Evolutionary conservation across 495 filamentous ascomycete genomes (phyloP), one percentile per base, ranked within the genome.

Genomic region (Hypoxylon rickii): DNA sequence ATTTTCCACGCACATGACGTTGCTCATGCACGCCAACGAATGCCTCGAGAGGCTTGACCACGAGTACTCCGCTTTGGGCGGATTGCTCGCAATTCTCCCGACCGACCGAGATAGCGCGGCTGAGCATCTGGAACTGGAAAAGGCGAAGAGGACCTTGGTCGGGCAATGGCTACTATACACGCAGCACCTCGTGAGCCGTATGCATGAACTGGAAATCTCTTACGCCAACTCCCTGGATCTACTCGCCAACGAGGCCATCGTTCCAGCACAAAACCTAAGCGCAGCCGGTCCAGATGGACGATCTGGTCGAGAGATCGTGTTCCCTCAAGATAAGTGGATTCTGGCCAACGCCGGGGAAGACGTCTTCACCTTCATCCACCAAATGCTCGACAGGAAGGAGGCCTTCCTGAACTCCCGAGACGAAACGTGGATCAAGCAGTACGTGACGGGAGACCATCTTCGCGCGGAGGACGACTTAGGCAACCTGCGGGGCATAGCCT

Each of bases 41-140:
- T 73, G 78, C 45, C 70, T 83, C 2, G 78, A 81, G 63, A 67
- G 76, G 4, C 70, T 83, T 26, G 80, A 83, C 50, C 79, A 83
- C 57, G 79, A 82, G 60, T 77, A 74, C 54, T 70, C 68, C 37
- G 68, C 71, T 40, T 73, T 74, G 51, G 80, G 80, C 42, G 80
- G 79, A 10, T 58, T 82, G 11, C 67, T 81, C 4, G 68, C 70
- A 15, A 66, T 81, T 3, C 64, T 83, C 4, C 80, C 80, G 2
- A 63, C 65, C 2, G 58, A 70, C 16, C 36, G 41, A 4, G 68
- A 71, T 1, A 34, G 71, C 31, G 67, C 69, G 40, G 45, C 21
- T 16, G 63, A 61, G 31, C 43, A 61, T 18, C 41, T 33, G 22
- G 59, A 70, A n/a, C 51, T 77, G 26, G 19, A 52, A 21, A 51